phyloP scores from a whole-genome alignment of 2,329 filamentous ascomycete genomes.

The Bimuria novae-zelandiae region DNA sequence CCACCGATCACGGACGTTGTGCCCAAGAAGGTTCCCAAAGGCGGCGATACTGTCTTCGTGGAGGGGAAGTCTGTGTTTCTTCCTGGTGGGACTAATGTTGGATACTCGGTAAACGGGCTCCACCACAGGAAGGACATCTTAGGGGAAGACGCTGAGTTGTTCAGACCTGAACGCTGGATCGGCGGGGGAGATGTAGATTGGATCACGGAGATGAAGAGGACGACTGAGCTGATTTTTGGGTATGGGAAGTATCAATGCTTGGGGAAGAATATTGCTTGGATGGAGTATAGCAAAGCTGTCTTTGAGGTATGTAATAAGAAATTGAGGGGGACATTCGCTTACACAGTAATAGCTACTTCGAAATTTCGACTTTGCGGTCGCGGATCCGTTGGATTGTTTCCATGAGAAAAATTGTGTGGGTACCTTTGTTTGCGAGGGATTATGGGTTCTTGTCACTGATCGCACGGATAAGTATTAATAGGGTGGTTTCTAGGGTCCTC shows the following conservation, averaged over 20 bases:
- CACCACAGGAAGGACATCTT: conserved; percentile 30
- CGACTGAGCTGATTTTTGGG: conserved; percentile 37
- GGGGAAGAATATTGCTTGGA: conserved; percentile 35
- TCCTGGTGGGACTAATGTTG: conserved; percentile 33
- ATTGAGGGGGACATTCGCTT: background rate
- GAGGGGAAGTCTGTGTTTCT: conserved; percentile 26
- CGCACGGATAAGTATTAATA: too few species aligned
- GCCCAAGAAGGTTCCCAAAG: conserved; percentile 30
- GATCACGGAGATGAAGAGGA: conserved; percentile 29
- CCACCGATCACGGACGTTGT: conserved; percentile 39
- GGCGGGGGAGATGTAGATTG: conserved; percentile 10
- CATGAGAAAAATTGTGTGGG: conserved; percentile 23
- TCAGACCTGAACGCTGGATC: conserved; percentile 56
- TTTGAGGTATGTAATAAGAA: conserved; percentile 45
- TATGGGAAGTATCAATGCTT: conserved; percentile 40
- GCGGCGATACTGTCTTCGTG: conserved; percentile 30
- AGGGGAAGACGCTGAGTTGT: conserved; percentile 48
- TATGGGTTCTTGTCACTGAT: conserved; percentile 27
- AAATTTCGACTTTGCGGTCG: conserved; percentile 31
- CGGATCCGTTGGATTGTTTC: conserved; percentile 27
- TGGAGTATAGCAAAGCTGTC: conserved; percentile 43
- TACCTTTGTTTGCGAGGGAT: conserved; percentile 24
- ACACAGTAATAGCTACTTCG: conserved; percentile 17
- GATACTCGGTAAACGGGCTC: conserved; percentile 29
- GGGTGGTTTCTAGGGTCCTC: too few species aligned